Conservation (phyloP, 805 yeast species). For the Ogataea salicorniae region DNA sequence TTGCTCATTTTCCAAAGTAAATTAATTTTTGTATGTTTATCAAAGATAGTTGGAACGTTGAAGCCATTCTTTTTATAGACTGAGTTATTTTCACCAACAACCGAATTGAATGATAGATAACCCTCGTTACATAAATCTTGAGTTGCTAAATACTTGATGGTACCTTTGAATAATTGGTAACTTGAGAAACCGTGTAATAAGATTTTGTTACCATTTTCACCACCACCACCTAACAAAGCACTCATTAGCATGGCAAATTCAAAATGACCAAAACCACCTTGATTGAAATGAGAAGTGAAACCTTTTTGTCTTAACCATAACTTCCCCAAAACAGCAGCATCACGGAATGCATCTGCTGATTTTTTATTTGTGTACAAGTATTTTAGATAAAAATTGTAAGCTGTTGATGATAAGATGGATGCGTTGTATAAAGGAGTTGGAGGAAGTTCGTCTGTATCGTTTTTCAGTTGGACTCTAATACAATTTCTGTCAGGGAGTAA, state of each 20-base stretch:
- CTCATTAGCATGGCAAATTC: slow-evolving; percentile 83
- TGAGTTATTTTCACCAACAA: slow-evolving; percentile 41
- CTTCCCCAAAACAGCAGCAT: slow-evolving; percentile 82
- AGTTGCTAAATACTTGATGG: slow-evolving; percentile 73
- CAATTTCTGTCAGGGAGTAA: slow-evolving; percentile 77
- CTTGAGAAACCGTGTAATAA: slow-evolving; percentile 85
- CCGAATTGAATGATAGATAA: slow-evolving; percentile 61
- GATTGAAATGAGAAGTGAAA: slow-evolving; percentile 53
- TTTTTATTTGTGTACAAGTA: slow-evolving; percentile 72
- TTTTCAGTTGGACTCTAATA: slow-evolving; percentile 56
- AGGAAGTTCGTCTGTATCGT: slow-evolving; percentile 38
- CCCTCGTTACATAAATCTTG: slow-evolving; percentile 64
- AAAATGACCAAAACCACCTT: slow-evolving; percentile 85
- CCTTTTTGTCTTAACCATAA: slow-evolving; percentile 91
- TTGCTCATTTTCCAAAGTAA: slow-evolving; percentile 75
- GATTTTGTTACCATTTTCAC: slow-evolving; percentile 66
- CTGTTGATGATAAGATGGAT: slow-evolving; percentile 63
- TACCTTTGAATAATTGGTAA: slow-evolving; percentile 89
- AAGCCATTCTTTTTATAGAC: slow-evolving; percentile 54
- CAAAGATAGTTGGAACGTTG: slow-evolving; percentile 70
- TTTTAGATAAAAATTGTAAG: slow-evolving; percentile 66
- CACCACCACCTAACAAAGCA: slow-evolving; percentile 79
- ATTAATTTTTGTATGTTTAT: slow-evolving; percentile 71
- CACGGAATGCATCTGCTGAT: slow-evolving; percentile 73
- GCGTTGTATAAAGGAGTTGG: slow-evolving; percentile 89